Conservation (phyloP, 208 protist species). For the Kentomonas sorsogonicus region DNA sequence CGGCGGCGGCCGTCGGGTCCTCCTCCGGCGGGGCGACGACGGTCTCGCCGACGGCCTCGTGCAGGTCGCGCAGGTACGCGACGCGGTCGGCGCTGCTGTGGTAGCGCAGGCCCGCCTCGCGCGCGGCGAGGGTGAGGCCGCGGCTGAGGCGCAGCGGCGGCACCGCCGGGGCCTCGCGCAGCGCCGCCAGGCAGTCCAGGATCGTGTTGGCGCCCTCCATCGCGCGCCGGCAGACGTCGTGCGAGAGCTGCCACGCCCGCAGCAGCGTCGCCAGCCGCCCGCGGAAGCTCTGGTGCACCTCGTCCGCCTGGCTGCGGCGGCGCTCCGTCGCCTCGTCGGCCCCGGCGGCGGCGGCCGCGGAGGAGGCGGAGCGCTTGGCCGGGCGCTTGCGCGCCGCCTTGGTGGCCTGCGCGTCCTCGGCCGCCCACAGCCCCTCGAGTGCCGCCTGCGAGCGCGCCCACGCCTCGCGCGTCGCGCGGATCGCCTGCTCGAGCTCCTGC, state of each 20-base stretch:
- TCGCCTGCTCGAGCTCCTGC: slow-evolving; percentile 30
- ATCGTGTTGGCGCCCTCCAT: slow-evolving; percentile 66
- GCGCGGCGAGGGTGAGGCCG: slow-evolving; percentile 61
- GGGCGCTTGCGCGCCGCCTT: slow-evolving; percentile 4
- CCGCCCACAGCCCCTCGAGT: slow-evolving; percentile 40
- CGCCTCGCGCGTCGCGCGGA: slow-evolving; percentile 22
- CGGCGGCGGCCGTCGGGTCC: not conserved
- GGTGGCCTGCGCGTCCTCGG: slow-evolving; percentile 44
- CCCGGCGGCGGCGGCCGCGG: not conserved
- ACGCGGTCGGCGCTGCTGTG: not conserved
- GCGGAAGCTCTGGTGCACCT: slow-evolving; percentile 12
- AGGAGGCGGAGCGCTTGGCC: not conserved
- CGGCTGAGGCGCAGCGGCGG: slow-evolving; percentile 37
- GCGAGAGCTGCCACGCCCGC: slow-evolving; percentile 20
- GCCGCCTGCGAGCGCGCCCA: slow-evolving; percentile 33
- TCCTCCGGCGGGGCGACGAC: not conserved
- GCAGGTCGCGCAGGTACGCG: not conserved
- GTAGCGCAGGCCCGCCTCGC: slow-evolving; percentile 22
- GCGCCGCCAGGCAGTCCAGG: slow-evolving; percentile 39
- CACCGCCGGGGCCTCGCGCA: slow-evolving; percentile 31
- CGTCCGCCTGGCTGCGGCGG: slow-evolving; percentile 11
- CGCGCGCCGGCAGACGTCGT: slow-evolving; percentile 45
- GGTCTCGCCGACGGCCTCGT: not conserved
- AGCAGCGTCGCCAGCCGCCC: slow-evolving; percentile 20
- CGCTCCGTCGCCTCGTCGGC: not conserved